These are phyloP conservation scores for Pleurotus tuoliensis DNA, from an alignment of 768 basidiomycete genomes.

Conservation along the genomic window DNA sequence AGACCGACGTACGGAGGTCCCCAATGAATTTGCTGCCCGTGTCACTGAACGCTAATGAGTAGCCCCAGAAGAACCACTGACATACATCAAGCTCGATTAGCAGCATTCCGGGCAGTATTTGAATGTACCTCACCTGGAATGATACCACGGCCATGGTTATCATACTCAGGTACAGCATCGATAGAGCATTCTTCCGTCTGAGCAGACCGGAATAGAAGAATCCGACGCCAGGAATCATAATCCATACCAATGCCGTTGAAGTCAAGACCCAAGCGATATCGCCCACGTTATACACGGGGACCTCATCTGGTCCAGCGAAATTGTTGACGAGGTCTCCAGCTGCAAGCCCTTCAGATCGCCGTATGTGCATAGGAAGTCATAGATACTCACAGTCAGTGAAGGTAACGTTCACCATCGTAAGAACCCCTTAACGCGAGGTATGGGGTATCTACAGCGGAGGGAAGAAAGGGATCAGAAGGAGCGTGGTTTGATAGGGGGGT, in stretches of 20 bases:
- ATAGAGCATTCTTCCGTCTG: slow-evolving; percentile 89
- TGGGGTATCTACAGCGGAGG: neutral
- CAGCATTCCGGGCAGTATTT: too few relatives aligned
- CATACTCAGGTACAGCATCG: slow-evolving; percentile 85
- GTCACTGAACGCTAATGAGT: slow-evolving; percentile 86
- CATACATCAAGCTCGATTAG: neutral
- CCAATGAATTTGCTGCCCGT: slow-evolving; percentile 74
- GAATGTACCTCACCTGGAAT: slow-evolving; percentile 62
- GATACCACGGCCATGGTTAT: slow-evolving; percentile 74
- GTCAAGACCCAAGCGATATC: slow-evolving; percentile 58
- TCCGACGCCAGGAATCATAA: slow-evolving; percentile 84
- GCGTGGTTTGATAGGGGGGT: neutral
- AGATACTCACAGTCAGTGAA: neutral
- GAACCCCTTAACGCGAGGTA: neutral
- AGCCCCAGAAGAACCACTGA: slow-evolving; percentile 98
- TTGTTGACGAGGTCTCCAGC: slow-evolving; percentile 7
- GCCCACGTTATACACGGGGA: slow-evolving; percentile 36
- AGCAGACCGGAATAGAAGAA: slow-evolving; percentile 91
- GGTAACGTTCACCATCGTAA: neutral
- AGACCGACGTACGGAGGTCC: slow-evolving; percentile 54
- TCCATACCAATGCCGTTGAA: slow-evolving; percentile 77
- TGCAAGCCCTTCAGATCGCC: neutral
- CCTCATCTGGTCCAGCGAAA: neutral
- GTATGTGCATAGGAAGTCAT: neutral
- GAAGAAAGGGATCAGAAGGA: neutral